Base-by-base conservation (phyloP, 2,329 filamentous ascomycete species). In the Calonectria montana region DNA sequence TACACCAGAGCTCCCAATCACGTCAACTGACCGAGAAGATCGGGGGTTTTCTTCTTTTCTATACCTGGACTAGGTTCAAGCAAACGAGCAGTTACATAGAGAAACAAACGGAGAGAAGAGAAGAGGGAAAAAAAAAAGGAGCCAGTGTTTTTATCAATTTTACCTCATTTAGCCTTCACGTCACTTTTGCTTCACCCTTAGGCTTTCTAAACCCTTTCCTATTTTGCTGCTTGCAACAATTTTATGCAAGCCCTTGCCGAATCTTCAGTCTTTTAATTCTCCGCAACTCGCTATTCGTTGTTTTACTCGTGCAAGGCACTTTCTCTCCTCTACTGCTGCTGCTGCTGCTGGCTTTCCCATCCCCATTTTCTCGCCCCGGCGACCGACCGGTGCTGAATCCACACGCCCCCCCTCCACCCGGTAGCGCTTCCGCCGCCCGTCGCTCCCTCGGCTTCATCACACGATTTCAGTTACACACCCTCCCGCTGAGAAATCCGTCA, bases 401-500 rank as follows among this genome's bases (percentile, higher is more conserved):
- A 77, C 76, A 71, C 77, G 23, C 74, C 77, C 43, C 76, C 77
- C 76, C 76, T 73, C 76, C 75, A 72, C 76, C 72, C 75, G 74
- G 74, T 75, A 79, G 74, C 48, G 48, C 77, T 79, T 73, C 77
- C 75, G 77, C 75, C 55, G 48, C 48, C 48, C 48, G 61, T 76
- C 53, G 63, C 72, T 77, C 74, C 78, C 71, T 79, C 75, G 75
- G 78, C 79, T 78, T 80, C 79, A 80, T 81, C 79, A 80, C 78
- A 81, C 79, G 78, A 80, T 78, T 78, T 73, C 77, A 79, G 79
- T 81, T 80, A 80, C 79, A 81, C 79, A 81, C 78, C 77, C 77
- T 77, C 75, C 67, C 73, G 74, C 77, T 73, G 70, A 74, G 72
- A 75, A 75, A 75, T 72, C 74, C 74, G 73, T 79, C 74, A 77